Conservation (phyloP, 2,329 filamentous ascomycete genomes). For the Exophiala spinifera region DNA sequence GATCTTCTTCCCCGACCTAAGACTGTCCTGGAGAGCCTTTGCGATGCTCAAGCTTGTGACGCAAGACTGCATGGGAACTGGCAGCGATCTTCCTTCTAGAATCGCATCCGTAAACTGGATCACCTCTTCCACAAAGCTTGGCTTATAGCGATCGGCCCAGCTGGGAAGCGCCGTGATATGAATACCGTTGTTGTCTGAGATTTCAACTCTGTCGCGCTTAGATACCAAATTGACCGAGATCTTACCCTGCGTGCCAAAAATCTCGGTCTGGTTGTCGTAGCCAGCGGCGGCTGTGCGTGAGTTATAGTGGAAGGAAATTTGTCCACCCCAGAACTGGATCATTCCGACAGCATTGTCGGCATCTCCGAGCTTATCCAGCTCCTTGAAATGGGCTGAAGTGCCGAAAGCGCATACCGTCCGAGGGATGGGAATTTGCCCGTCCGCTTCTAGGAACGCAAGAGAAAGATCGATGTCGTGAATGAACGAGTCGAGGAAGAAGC, state of each 20-base stretch:
- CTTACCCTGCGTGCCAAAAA: constrained; percentile 42
- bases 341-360: constrained; percentile 44
- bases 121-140: constrained; percentile 31
- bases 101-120: constrained; percentile 27
- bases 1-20: constrained; percentile 10
- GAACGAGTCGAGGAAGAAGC: constrained; percentile 45
- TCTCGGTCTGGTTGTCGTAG: constrained; percentile 44
- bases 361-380: constrained; percentile 37
- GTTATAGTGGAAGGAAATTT: constrained; percentile 46
- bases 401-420: constrained; percentile 39
- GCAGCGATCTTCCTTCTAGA: constrained; percentile 13
- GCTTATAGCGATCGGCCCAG: constrained; percentile 32
- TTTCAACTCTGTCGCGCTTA: constrained; percentile 29
- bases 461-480: constrained; percentile 48
- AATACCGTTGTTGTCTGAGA: constrained; percentile 28
- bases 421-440: constrained; percentile 34
- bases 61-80: constrained; percentile 12
- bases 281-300: constrained; percentile 44
- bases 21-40: constrained; percentile 19
- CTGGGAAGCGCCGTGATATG: constrained; percentile 27
- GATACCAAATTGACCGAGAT: constrained; percentile 36
- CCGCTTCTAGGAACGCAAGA: constrained; percentile 41
- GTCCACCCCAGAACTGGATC: constrained; percentile 45
- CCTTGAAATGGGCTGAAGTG: constrained; percentile 36
- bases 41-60: constrained; percentile 15